These are phyloP conservation scores for Barbatosphaeria neglecta DNA, from an alignment of 495 filamentous ascomycete genomes.

Conservation along the genomic window DNA sequence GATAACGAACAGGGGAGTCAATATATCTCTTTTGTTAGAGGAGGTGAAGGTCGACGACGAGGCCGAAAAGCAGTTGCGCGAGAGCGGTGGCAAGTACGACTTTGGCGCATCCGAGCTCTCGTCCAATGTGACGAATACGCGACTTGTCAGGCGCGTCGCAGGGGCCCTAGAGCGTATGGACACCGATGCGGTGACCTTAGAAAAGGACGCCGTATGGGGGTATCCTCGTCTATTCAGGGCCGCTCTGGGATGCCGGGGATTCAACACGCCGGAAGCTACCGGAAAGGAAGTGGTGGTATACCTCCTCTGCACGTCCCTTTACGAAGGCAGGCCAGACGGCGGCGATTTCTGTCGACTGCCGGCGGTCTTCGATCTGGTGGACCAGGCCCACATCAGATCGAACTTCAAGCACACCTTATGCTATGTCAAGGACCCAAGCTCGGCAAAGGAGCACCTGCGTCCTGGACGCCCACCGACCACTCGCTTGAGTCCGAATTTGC, in stretches of 20 bases:
- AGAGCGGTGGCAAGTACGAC: background rate
- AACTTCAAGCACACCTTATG: background rate
- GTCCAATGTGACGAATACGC: background rate
- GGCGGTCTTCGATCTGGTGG: background rate
- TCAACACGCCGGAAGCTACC: background rate
- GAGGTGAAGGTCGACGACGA: background rate
- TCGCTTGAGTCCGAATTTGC: background rate
- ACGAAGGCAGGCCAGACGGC: background rate
- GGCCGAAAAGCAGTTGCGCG: background rate
- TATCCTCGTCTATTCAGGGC: background rate
- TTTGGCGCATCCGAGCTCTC: background rate
- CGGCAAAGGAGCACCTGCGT: background rate
- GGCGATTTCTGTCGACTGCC: background rate
- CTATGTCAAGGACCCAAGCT: background rate
- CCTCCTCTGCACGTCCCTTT: background rate
- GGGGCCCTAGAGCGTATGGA: background rate
- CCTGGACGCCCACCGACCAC: background rate
- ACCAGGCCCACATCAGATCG: background rate
- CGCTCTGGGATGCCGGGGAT: background rate
- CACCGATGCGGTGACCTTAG: background rate
- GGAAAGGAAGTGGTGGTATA: background rate
- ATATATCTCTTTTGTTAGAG: background rate
- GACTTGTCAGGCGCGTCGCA: background rate
- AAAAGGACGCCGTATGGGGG: background rate
- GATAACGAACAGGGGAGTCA: background rate